These are phyloP conservation scores for Plasmodiophora brassicae DNA, from an alignment of 208 protist species.

Conservation along the genomic window DNA sequence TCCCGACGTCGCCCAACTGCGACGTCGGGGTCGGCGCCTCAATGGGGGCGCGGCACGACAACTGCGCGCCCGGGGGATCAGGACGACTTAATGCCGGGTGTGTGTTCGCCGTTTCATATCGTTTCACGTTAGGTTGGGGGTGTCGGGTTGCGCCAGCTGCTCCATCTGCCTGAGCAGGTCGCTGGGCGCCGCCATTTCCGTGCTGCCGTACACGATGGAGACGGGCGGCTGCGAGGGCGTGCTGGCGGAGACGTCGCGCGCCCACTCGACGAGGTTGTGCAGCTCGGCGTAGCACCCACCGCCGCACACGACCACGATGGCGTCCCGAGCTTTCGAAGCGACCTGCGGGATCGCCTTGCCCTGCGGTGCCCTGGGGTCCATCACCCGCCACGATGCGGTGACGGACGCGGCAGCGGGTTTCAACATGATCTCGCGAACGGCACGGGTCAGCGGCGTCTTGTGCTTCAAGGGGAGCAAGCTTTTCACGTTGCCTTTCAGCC, in stretches of 20 bases:
- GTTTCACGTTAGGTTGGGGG: not conserved
- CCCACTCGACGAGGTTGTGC: conserved; percentile 22
- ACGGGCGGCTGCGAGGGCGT: not conserved
- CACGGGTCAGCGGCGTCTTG: conserved; percentile 59
- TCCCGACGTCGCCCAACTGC: too few species aligned
- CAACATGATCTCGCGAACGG: conserved; percentile 68
- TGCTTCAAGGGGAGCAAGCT: conserved; percentile 54
- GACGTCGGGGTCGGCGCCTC: too few species aligned
- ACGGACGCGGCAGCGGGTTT: not conserved
- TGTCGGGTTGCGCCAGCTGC: not conserved
- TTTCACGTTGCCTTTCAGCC: conserved; percentile 37
- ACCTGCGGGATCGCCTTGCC: not conserved
- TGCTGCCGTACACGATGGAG: not conserved
- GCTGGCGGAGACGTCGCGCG: conserved; percentile 1
- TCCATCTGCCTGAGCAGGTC: conserved; percentile 4
- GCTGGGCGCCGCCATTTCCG: not conserved
- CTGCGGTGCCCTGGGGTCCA: not conserved
- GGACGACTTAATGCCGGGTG: too few species aligned
- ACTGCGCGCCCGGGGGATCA: too few species aligned
- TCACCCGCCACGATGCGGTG: not conserved
- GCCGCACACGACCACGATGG: conserved; percentile 5
- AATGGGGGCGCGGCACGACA: too few species aligned
- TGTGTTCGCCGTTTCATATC: too few species aligned
- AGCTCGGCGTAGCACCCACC: not conserved
- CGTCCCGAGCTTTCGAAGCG: not conserved